phyloP scores from a whole-genome alignment of 306 rosid genomes.

The Rosa lucieae region DNA sequence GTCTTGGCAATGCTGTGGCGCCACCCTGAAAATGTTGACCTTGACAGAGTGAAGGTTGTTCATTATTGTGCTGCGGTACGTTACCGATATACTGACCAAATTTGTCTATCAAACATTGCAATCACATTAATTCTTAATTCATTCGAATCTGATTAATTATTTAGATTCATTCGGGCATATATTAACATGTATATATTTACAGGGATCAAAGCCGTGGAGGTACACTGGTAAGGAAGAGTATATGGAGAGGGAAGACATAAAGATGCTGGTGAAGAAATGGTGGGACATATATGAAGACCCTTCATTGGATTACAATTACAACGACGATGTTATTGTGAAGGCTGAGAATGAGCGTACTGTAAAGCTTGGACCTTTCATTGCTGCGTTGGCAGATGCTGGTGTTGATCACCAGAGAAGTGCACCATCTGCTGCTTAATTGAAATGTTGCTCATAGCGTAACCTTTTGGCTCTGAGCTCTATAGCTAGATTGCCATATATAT shows the following conservation, averaged over 20 bases:
- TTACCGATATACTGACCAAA: neutral
- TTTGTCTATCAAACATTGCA: neutral
- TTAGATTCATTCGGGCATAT: neutral
- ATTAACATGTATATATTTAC: neutral
- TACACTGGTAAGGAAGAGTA: conserved; percentile 44
- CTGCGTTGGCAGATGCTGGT: conserved; percentile 14
- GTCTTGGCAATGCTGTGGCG: conserved; percentile 55
- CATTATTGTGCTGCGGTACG: conserved; percentile 51
- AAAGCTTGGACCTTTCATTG: conserved; percentile 23
- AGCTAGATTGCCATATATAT: neutral
- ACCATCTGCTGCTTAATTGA: conserved; percentile 38
- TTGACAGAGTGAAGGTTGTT: conserved; percentile 42
- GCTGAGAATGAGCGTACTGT: conserved; percentile 2
- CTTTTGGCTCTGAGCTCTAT: neutral
- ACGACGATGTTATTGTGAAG: neutral
- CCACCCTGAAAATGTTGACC: conserved; percentile 49
- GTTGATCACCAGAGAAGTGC: conserved; percentile 23
- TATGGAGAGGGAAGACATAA: conserved; percentile 57
- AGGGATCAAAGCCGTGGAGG: conserved; percentile 68
- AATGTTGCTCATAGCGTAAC: neutral
- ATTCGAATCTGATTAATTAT: neutral
- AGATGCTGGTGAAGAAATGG: conserved; percentile 49
- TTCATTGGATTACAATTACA: conserved; percentile 38
- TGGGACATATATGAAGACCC: conserved; percentile 47
- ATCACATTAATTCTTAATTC: neutral